Evolutionary conservation across 2,329 filamentous ascomycete genomes (phyloP).

Genomic region (Plectosphaerella cucumerina): DNA sequence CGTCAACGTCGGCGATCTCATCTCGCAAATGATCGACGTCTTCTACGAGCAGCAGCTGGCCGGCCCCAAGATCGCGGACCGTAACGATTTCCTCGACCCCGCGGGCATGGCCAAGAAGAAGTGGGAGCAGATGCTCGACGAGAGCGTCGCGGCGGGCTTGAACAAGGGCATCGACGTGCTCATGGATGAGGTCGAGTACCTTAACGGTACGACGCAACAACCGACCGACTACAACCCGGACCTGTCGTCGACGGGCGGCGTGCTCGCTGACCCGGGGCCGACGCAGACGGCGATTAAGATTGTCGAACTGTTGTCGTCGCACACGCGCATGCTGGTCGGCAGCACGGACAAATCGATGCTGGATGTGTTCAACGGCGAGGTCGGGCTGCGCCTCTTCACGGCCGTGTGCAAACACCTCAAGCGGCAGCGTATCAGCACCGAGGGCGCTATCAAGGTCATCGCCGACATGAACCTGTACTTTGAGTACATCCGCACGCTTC

Average conservation of each 20-base stretch:
- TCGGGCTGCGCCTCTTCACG: constrained; percentile 86
- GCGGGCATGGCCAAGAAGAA: constrained; percentile 94
- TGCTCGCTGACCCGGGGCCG: constrained; percentile 59
- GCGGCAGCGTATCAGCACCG: constrained; percentile 84
- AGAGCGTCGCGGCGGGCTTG: constrained; percentile 88
- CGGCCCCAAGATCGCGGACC: constrained; percentile 75
- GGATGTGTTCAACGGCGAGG: constrained; percentile 97
- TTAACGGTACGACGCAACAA: constrained; percentile 81
- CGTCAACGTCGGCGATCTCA: constrained; percentile 95
- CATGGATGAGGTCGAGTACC: constrained; percentile 96
- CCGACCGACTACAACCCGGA: constrained; percentile 87
- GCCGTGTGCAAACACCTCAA: constrained; percentile 97
- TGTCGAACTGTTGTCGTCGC: constrained; percentile 78
- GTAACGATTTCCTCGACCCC: constrained; percentile 90
- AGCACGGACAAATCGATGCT: constrained; percentile 98
- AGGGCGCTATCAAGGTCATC: constrained; percentile 88
- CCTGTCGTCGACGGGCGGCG: constrained; percentile 18
- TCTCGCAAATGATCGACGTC: constrained; percentile 98
- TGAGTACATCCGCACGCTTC: constrained; percentile 74
- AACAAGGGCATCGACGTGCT: constrained; percentile 98
- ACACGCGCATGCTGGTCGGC: constrained; percentile 89
- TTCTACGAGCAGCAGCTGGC: constrained; percentile 97
- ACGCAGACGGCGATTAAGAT: constrained; percentile 76
- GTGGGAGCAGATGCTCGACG: constrained; percentile 98
- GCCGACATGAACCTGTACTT: constrained; percentile 96